Conservation (phyloP, 2,329 filamentous ascomycete genomes). For the Tympanopsis confertula region DNA sequence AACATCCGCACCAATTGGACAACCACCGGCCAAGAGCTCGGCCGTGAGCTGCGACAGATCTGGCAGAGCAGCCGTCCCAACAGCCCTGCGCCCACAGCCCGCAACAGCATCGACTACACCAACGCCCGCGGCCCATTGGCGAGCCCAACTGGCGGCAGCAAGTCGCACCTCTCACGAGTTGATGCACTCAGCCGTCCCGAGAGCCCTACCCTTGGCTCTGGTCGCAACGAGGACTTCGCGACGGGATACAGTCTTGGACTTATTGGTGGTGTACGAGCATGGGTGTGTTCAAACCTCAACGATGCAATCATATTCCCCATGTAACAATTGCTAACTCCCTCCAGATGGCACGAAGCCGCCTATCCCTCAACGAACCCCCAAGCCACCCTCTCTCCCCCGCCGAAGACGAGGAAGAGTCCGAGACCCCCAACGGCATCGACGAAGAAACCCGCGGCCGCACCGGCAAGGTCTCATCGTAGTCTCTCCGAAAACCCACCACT, state of each 20-base stretch:
- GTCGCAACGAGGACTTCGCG: conserved; percentile 66
- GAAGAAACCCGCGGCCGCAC: no score
- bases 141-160: conserved; percentile 20
- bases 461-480: no score
- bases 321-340: neutral
- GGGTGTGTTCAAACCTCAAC: conserved; percentile 52
- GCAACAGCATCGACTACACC: neutral
- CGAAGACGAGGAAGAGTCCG: neutral
- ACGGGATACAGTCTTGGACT: conserved; percentile 85
- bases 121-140: conserved; percentile 10
- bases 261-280: conserved; percentile 83
- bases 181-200: neutral
- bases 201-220: neutral
- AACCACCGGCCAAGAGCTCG: conserved; percentile 85
- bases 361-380: neutral
- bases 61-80: conserved; percentile 78
- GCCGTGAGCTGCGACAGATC: conserved; percentile 80
- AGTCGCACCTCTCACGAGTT: conserved; percentile 20
- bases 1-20: conserved; percentile 94
- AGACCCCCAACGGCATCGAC: no score
- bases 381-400: neutral
- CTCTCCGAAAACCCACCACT: no score
- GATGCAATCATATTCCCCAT: neutral
- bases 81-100: conserved; percentile 53
- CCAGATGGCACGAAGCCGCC: neutral